Evolutionary conservation across 371 early-diverging fungal species (phyloP).

Genomic region (Nematocida ironsii): DNA sequence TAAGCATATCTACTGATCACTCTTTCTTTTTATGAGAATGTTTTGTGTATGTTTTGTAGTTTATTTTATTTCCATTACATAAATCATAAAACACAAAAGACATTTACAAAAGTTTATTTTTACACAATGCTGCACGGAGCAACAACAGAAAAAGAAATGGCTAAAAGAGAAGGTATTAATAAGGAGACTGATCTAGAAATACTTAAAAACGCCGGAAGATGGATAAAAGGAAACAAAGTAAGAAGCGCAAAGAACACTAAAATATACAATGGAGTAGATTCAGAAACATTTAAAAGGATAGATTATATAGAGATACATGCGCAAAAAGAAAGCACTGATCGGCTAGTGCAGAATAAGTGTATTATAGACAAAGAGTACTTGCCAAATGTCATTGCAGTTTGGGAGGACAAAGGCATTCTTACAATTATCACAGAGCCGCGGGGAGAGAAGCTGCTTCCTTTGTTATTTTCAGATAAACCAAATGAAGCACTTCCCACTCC

Average conservation of each 20-base stretch:
- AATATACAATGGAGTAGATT: conserved; percentile 25
- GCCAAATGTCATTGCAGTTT: conserved; percentile 19
- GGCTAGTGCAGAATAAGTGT: not conserved
- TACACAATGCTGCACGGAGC: not conserved
- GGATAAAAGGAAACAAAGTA: conserved; percentile 23
- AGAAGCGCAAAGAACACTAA: not conserved
- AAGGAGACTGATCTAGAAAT: not conserved
- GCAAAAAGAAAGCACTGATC: not conserved
- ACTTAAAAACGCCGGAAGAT: not conserved
- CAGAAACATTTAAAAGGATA: conserved; percentile 18
- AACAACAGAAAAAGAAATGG: conserved; percentile 38
- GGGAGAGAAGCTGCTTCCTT: not conserved
- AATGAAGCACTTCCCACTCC: not conserved
- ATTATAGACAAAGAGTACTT: not conserved
- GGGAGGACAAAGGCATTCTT: conserved; percentile 1
- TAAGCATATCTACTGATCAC: no score
- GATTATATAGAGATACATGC: conserved; percentile 43
- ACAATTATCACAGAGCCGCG: conserved; percentile 30
- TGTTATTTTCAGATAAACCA: not conserved
- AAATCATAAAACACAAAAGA: conserved; percentile 10
- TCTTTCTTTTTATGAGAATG: no score
- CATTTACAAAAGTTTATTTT: conserved; percentile 26
- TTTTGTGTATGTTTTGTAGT: no score
- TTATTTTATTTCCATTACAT: not conserved
- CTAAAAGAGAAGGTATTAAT: conserved; percentile 27